phyloP scores from a whole-genome alignment of 371 early-diverging fungal genomes.

The Actinomortierella wolfii region DNA sequence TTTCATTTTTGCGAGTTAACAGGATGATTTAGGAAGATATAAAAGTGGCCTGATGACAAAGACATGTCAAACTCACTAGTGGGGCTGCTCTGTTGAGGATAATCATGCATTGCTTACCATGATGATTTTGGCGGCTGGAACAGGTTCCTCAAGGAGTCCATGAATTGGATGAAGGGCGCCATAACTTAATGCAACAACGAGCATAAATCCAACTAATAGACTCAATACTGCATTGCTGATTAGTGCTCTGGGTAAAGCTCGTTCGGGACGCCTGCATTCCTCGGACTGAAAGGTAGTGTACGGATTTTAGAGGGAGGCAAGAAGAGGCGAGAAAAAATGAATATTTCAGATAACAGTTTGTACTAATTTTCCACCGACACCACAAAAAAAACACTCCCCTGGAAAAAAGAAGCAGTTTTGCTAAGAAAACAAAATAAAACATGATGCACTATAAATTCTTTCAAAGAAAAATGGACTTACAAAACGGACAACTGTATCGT shows the following conservation, averaged over 20 bases:
- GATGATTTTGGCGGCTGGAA: conserved; percentile 20
- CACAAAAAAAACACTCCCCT: no score
- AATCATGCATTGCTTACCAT: conserved; percentile 9
- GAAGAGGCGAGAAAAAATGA: background rate
- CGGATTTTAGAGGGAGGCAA: no score
- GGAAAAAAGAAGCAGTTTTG: no score
- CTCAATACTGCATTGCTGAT: conserved; percentile 8
- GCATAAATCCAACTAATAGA: conserved; percentile 15
- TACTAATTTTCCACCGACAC: no score
- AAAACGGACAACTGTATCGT: conserved; percentile 30
- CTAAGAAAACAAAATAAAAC: no score
- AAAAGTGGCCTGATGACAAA: no score
- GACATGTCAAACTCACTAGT: no score
- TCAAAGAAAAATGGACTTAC: conserved; percentile 13
- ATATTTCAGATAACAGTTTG: no score
- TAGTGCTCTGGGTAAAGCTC: conserved; percentile 15
- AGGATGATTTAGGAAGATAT: background rate
- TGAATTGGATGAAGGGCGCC: conserved; percentile 20
- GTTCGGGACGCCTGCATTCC: conserved; percentile 26
- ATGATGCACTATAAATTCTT: background rate
- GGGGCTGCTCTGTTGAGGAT: no score
- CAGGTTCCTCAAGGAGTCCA: conserved; percentile 28
- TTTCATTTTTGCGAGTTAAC: no score
- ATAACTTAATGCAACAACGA: conserved; percentile 27
- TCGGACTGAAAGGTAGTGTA: conserved; percentile 17